These are phyloP conservation scores for Cytospora schulzeri DNA, from an alignment of 2,329 filamentous ascomycete species.

Conservation along the genomic window DNA sequence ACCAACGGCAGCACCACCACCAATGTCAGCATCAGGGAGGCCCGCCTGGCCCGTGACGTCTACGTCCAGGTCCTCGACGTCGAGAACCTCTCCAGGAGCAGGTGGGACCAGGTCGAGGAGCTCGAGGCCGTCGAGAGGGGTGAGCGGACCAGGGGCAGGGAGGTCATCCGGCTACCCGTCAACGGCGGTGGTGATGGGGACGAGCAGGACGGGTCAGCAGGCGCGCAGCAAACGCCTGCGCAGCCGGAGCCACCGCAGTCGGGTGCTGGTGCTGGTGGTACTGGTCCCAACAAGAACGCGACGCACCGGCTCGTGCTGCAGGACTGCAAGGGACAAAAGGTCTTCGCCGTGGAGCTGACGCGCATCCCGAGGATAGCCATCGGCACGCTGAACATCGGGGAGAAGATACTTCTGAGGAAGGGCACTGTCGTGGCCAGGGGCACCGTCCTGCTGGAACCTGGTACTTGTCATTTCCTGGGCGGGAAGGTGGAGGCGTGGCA, in stretches of 20 bases:
- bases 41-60: slow-evolving; percentile 61
- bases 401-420: slow-evolving; percentile 75
- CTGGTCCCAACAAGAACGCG: slow-evolving; percentile 51
- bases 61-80: slow-evolving; percentile 84
- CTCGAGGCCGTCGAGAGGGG: slow-evolving; percentile 74
- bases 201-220: slow-evolving; percentile 42
- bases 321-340: slow-evolving; percentile 70
- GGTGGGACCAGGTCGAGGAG: slow-evolving; percentile 86
- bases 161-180: slow-evolving; percentile 72
- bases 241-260: neutral
- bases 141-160: slow-evolving; percentile 73
- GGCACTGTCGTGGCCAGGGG: slow-evolving; percentile 71
- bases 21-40: too few species aligned
- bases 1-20: slow-evolving; percentile 54
- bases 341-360: slow-evolving; percentile 73
- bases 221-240: too few species aligned
- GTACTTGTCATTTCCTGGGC: slow-evolving; percentile 71
- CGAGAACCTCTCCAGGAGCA: slow-evolving; percentile 76
- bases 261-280: slow-evolving; percentile 16
- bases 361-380: slow-evolving; percentile 67
- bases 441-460: slow-evolving; percentile 74
- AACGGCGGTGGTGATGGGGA: slow-evolving; percentile 49
- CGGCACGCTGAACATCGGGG: slow-evolving; percentile 70
- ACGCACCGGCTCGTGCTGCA: slow-evolving; percentile 83
- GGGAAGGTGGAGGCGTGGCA: slow-evolving; percentile 84